phyloP scores from a whole-genome alignment of 768 basidiomycete species.

The Pulveroboletus sp. region DNA sequence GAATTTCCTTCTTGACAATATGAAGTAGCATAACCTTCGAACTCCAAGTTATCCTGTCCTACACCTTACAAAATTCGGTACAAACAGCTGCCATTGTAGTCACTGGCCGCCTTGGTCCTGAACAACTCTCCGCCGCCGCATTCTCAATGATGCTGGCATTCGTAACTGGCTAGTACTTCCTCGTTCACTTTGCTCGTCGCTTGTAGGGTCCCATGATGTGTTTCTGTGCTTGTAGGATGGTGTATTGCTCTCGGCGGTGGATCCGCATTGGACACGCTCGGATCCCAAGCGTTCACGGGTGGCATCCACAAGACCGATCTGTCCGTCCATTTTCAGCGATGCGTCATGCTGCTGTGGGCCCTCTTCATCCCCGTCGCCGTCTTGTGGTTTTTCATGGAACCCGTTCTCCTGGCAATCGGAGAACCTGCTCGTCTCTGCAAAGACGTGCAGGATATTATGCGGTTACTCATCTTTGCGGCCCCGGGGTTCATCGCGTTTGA shows the following conservation, averaged over 20 bases:
- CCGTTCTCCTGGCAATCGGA: slow-evolving; percentile 60
- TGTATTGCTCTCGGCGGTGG: slow-evolving; percentile 77
- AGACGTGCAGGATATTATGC: slow-evolving; percentile 64
- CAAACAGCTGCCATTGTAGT: slow-evolving; percentile 65
- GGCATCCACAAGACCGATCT: slow-evolving; percentile 58
- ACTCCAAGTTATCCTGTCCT: slow-evolving; percentile 58
- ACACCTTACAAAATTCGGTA: slow-evolving; percentile 71
- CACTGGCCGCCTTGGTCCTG: slow-evolving; percentile 64
- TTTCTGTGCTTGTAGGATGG: slow-evolving; percentile 52
- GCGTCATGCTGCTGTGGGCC: slow-evolving; percentile 59
- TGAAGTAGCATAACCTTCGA: too few relatives aligned
- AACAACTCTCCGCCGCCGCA: slow-evolving; percentile 68
- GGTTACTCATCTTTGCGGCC: slow-evolving; percentile 60
- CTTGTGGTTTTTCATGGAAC: slow-evolving; percentile 63
- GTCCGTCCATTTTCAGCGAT: slow-evolving; percentile 70
- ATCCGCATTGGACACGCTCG: slow-evolving; percentile 73
- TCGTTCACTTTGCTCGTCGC: slow-evolving; percentile 16
- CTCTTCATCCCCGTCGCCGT: slow-evolving; percentile 61
- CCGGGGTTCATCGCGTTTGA: slow-evolving; percentile 78
- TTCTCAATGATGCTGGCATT: slow-evolving; percentile 77
- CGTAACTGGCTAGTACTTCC: slow-evolving; percentile 65
- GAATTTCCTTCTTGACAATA: neutral
- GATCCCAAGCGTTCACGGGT: slow-evolving; percentile 75
- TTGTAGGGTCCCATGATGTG: slow-evolving; percentile 52
- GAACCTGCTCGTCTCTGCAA: slow-evolving; percentile 55